Evolutionary conservation across 2,329 filamentous ascomycete species (phyloP), one percentile per base, ranked within the genome.

Genomic region (Pseudogymnoascus sp.): DNA sequence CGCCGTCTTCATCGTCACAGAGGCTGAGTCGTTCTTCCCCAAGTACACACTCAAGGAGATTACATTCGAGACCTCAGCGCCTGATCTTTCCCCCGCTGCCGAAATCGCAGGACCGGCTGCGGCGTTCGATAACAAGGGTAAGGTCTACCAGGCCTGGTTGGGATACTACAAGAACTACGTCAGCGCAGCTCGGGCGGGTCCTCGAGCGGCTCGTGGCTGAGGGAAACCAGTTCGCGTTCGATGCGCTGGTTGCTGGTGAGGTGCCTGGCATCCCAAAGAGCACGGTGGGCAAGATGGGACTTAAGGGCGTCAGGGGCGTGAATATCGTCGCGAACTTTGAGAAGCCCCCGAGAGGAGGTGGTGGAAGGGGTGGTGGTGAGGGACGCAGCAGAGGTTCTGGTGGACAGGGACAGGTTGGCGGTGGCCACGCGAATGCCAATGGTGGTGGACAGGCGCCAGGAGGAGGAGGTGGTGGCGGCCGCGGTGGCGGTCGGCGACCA

Each of bases 1-100:
- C 70, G 89, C 87, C 63, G 91, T 84, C 81, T 74, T 93, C 35
- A 74, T 93, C 55, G 66, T 91, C 1, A 78, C 84, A 1, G 74
- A 83, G 9, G 70, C 79, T 12, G 87, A 90, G 68, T 72, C 61
- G 41, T 83, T 75, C 65, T 84, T 85, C 70, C 74, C 80, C 0
- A 74, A 75, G 38, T 80, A 75, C 68, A 79, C 80, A 3, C 74
- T 83, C 31, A 80, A 80, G 67, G 79, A 82, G 28, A 83, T 88
- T 65, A 75, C 75, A 2, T 81, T 89, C 63, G 70, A 80, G 37
- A 70, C 77, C 5, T 77, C 79, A 1, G 68, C 72, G 1, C 75
- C 79, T 5, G 77, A 83, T 62, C 67, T 87, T 2, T 75, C 74
- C n/a, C 70, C 76, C 1, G 70, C 70, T 8, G 45, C 62, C 0